Percentiles rank a stretch among this genome's conserved stretches.
Conservation (phyloP, 805 yeast genomes). For the Nakazawaea holstii region DNA sequence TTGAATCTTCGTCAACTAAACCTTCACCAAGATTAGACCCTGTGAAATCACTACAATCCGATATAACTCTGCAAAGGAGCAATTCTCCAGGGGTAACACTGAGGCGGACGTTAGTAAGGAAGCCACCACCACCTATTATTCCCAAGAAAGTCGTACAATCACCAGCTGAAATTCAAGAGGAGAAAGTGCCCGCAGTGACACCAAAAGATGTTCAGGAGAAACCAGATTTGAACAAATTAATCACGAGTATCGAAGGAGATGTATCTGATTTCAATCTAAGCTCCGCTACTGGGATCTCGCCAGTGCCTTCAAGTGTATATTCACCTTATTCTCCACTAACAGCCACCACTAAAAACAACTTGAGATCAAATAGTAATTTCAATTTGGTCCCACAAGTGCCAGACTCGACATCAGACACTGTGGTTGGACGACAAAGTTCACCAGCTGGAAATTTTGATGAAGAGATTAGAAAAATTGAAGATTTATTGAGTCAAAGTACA, state of each 20-base stretch:
- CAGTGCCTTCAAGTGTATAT: conserved; percentile 5
- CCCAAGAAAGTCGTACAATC: neutral
- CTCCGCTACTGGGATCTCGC: neutral
- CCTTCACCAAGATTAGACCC: neutral
- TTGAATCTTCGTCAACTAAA: neutral
- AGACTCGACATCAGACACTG: neutral
- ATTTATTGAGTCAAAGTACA: neutral
- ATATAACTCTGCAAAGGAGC: neutral
- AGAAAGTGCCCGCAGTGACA: neutral
- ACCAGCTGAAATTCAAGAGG: neutral
- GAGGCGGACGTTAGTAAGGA: neutral
- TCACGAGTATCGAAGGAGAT: conserved; percentile 2
- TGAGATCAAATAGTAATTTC: conserved; percentile 1
- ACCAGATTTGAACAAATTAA: conserved; percentile 6
- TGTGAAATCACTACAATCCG: neutral
- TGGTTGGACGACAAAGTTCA: neutral
- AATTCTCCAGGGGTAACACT: neutral
- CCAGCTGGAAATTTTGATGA: conserved; percentile 1
- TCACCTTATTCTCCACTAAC: conserved; percentile 7
- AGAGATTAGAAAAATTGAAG: conserved; percentile 1
- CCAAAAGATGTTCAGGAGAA: neutral
- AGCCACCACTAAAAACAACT: neutral
- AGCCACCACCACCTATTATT: conserved; percentile 2
- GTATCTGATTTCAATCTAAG: neutral
- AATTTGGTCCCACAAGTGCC: neutral